Base-by-base conservation (phyloP, 2,329 filamentous ascomycete species). In the Periconia digitata region DNA sequence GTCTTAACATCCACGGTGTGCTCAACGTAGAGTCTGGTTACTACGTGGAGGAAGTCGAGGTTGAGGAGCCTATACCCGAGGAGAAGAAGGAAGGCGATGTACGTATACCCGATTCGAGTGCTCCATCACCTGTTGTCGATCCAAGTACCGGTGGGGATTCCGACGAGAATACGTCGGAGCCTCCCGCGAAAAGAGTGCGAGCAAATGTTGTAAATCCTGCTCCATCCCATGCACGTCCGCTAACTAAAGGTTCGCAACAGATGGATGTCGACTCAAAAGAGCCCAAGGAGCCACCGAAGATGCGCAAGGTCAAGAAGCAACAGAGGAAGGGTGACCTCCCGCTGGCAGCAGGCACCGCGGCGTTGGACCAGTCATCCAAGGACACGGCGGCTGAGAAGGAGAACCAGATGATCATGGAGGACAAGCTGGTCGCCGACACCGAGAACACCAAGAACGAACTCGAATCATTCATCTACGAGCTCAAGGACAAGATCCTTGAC, bases 391-490 rank as follows among this genome's bases (percentile, higher is more conserved):
- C 80, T 43, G 94, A 99, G 82, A 86, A 86, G 73, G 94, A 99
- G 78, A 82, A 85, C 59, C 72, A 85, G 63, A 97, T 99, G 94
- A 85, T 91, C 62, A 92, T 95, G 85, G 91, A 96, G 75, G 94
- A 99, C 79, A 99, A 97, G 83, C 86, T 97, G 49, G 92, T 99
- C 47, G 90, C 89, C 62, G 94, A 97, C 73, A 99, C 94, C 32
- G 94, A 97, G 72, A 91, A 97, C 80, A 95, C 95, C 85, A 99
- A 97, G 90, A 99, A 99, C 79, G 92, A 97, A 77, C 89, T 99
- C 45, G 94, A 99, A 81, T 86, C 90, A 20, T 95, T 87, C 77
- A 96, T 97, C 76, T 99, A 99, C 77, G 92, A 97, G 67, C 83
- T 96, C 70, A 89, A 92, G 63, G 90, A 90, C 76, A 96, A 96